phyloP scores from a whole-genome alignment of 352 stramenopile species.

The Globisporangium heterothallicum region DNA sequence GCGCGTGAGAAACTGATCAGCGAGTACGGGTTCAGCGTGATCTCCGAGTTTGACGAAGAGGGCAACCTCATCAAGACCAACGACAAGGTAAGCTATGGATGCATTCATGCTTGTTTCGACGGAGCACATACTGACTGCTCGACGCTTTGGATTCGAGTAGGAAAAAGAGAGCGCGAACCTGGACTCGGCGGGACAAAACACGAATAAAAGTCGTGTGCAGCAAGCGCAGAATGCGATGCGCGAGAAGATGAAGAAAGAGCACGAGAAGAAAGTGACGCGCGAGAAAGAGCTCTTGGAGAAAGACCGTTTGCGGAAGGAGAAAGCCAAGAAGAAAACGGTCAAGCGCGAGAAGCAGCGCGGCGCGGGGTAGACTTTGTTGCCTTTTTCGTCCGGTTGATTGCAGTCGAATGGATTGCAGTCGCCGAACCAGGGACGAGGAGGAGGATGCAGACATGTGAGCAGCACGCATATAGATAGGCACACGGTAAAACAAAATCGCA shows the following conservation, averaged over 20 bases:
- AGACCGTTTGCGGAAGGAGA: conserved; percentile 46
- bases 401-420: too few species aligned
- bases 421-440: too few species aligned
- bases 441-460: too few species aligned
- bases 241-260: conserved; percentile 53
- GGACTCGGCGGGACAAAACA: conserved; percentile 28
- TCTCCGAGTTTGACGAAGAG: conserved; percentile 82
- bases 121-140: background rate
- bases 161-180: conserved; percentile 30
- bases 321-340: conserved; percentile 47
- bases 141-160: conserved; percentile 8
- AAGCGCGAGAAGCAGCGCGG: conserved; percentile 61
- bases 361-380: conserved; percentile 20
- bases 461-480: too few species aligned
- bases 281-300: conserved; percentile 51
- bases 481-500: too few species aligned
- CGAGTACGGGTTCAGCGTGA: conserved; percentile 70
- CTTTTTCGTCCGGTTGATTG: background rate
- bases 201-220: conserved; percentile 39
- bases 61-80: conserved; percentile 76
- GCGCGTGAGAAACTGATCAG: conserved; percentile 74
- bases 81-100: conserved; percentile 35
- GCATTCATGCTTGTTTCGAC: too few species aligned
- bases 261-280: conserved; percentile 46
- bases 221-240: conserved; percentile 29